Percentiles rank a stretch among this genome's conserved stretches.
Conservation (phyloP, 1,284 basidiomycete species). For the Pulveroboletus sp. region DNA sequence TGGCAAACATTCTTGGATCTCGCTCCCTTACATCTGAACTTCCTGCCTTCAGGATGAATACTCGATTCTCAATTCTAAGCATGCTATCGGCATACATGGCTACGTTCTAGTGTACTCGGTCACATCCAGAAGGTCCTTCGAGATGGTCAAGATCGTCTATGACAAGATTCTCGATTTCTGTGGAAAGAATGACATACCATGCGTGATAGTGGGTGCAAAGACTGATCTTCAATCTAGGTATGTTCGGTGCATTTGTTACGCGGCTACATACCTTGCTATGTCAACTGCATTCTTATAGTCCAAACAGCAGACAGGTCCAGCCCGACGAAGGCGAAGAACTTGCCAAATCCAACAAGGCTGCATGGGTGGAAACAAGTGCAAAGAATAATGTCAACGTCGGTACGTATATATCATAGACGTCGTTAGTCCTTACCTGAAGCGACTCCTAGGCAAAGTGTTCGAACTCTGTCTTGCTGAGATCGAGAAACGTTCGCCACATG, state of each 20-base stretch:
- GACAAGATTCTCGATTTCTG: conserved; percentile 98
- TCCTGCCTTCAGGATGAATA: conserved; percentile 66
- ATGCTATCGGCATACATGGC: conserved; percentile 82
- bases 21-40: background rate
- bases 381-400: conserved; percentile 89
- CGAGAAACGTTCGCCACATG: conserved; percentile 66
- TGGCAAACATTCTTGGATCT: conserved; percentile 5
- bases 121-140: conserved; percentile 88
- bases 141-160: conserved; percentile 94
- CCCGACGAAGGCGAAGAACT: conserved; percentile 74
- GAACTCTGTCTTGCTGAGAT: conserved; percentile 88
- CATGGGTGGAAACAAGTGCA: conserved; percentile 88
- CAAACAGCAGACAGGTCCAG: conserved; percentile 71
- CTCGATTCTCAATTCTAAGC: conserved; percentile 80
- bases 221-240: conserved; percentile 79
- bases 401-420: conserved; percentile 42
- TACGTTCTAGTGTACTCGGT: conserved; percentile 95
- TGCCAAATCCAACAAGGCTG: conserved; percentile 72
- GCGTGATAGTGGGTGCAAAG: conserved; percentile 97
- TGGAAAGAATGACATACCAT: conserved; percentile 87
- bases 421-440: conserved; percentile 5
- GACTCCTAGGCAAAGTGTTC: conserved; percentile 75
- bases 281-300: conserved; percentile 28
- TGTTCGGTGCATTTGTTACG: conserved; percentile 28
- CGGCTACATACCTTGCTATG: conserved; percentile 10